These are phyloP conservation scores for Globisporangium rhizosaccharum DNA, from an alignment of 352 stramenopile species.

Conservation along the genomic window DNA sequence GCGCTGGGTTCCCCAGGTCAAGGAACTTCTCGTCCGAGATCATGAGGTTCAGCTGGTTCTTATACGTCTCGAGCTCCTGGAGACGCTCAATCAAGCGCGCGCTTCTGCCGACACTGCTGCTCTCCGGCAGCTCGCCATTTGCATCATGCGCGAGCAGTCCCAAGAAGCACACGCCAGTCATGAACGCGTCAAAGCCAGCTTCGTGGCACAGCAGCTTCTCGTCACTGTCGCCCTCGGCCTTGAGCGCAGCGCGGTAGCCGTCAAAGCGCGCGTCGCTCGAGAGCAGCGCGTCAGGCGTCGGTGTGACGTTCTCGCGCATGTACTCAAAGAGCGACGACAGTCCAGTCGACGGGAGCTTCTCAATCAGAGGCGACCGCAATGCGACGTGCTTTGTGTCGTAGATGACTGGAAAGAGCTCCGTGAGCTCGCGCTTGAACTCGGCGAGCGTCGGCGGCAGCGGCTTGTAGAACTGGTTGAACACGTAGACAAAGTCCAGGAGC, in stretches of 20 bases:
- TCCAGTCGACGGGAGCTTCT: conserved; percentile 56
- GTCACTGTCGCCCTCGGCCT: conserved; percentile 38
- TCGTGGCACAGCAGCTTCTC: conserved; percentile 70
- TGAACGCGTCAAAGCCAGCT: conserved; percentile 83
- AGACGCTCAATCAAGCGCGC: conserved; percentile 32
- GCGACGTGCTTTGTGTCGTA: conserved; percentile 79
- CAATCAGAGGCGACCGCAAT: conserved; percentile 40
- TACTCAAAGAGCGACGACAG: conserved; percentile 71
- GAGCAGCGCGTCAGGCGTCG: conserved; percentile 45
- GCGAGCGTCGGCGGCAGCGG: conserved; percentile 60
- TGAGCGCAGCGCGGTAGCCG: conserved; percentile 53
- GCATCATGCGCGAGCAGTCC: conserved; percentile 55
- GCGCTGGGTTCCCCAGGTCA: conserved; percentile 41
- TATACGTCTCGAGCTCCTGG: conserved; percentile 38
- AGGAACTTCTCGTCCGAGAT: conserved; percentile 64
- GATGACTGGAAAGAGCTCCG: conserved; percentile 66
- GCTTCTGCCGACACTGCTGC: conserved; percentile 20
- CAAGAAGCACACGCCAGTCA: conserved; percentile 78
- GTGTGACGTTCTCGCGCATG: conserved; percentile 63
- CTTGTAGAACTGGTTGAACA: conserved; percentile 82
- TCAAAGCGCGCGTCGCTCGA: conserved; percentile 51
- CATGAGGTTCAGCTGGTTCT: conserved; percentile 82
- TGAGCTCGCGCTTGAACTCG: conserved; percentile 67
- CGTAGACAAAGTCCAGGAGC: conserved; percentile 79
- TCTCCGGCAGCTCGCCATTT: conserved; percentile 35